Percentiles rank a stretch among this genome's conserved stretches.
These are phyloP conservation scores for Melaleuca alternifolia DNA, from an alignment of 345 rosid genomes.

Conservation along the genomic window DNA sequence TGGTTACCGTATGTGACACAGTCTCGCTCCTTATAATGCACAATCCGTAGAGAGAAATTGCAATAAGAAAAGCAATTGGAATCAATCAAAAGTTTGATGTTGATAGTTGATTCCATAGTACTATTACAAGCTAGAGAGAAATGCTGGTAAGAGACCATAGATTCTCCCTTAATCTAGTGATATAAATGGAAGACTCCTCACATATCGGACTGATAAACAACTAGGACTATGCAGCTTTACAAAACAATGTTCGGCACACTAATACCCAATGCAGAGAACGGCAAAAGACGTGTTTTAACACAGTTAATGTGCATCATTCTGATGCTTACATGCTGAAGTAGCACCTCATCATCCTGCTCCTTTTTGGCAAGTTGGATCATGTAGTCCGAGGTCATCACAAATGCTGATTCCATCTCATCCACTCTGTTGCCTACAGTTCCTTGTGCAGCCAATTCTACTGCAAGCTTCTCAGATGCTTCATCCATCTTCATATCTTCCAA, in stretches of 20 bases:
- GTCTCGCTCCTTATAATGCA: too few species aligned
- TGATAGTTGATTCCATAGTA: not conserved
- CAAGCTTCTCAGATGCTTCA: slow-evolving; percentile 81
- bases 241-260: too few species aligned
- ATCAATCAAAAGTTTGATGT: not conserved
- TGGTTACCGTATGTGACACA: too few species aligned
- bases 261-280: too few species aligned
- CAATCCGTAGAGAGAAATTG: too few species aligned
- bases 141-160: not conserved
- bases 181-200: not conserved
- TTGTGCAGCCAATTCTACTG: slow-evolving; percentile 85
- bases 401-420: slow-evolving; percentile 87
- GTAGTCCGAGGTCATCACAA: slow-evolving; percentile 92
- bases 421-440: slow-evolving; percentile 91
- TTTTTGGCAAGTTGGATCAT: slow-evolving; percentile 79
- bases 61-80: not conserved
- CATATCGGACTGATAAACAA: too few species aligned
- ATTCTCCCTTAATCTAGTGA: not conserved
- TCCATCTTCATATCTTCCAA: slow-evolving; percentile 82
- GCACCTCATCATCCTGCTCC: slow-evolving; percentile 81
- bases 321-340: not conserved
- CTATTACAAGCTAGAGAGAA: not conserved
- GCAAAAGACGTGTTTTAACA: too few species aligned
- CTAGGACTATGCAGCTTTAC: too few species aligned
- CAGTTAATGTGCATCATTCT: too few species aligned